These are phyloP conservation scores for Aureobasidium sp. DNA, from an alignment of 2,329 filamentous ascomycete species.

Conservation along the genomic window DNA sequence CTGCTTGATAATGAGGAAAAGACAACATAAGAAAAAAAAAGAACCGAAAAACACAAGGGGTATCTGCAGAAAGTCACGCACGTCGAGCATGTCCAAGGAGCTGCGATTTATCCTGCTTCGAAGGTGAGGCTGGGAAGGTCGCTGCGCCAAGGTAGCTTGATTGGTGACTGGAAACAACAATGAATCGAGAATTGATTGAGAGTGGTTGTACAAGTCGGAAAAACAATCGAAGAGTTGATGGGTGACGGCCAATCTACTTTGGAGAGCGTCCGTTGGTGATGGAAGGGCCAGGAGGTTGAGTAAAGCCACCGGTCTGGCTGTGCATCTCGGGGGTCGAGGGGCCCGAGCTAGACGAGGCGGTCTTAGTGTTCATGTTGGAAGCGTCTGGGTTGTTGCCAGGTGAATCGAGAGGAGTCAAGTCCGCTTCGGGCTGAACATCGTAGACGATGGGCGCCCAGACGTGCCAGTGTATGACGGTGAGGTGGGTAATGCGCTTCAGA, in stretches of 20 bases:
- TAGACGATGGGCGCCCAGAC: conserved; percentile 79
- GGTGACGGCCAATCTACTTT: neutral
- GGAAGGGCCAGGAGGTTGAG: neutral
- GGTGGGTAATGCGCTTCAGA: conserved; percentile 70
- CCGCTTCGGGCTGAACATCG: conserved; percentile 20
- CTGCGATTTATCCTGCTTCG: neutral
- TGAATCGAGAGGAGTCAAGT: neutral
- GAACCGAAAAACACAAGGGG: conserved; percentile 8
- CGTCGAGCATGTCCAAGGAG: conserved; percentile 1
- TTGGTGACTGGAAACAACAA: neutral
- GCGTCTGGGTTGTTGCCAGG: neutral
- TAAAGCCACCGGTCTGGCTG: neutral
- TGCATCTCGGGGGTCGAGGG: conserved; percentile 2
- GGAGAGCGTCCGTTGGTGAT: neutral
- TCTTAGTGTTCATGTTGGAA: neutral
- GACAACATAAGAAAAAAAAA: conserved; percentile 56
- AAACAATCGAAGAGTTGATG: neutral
- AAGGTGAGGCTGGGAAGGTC: neutral
- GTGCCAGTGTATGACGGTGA: conserved; percentile 81
- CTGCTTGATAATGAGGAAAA: conserved; percentile 78
- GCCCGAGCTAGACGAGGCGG: neutral
- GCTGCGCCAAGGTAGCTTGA: neutral
- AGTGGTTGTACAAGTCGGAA: neutral
- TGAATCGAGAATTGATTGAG: neutral
- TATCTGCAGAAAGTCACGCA: conserved; percentile 8